Evolutionary conservation across 192 early-diverging fungal species (phyloP).

Genomic region (Helicostylum pulchrum): DNA sequence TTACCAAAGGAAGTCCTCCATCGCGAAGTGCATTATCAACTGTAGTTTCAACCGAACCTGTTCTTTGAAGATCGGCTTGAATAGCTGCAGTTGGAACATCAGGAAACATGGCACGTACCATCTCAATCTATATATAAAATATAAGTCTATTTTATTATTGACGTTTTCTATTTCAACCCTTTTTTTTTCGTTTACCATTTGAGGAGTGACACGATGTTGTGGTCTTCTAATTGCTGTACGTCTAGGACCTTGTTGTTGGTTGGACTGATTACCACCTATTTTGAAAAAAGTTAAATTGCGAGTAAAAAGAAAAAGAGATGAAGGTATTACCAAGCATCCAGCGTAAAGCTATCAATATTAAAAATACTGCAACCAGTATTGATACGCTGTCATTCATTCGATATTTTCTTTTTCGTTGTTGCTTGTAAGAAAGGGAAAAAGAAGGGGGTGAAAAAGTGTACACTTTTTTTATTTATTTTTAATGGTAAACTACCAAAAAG

Average conservation of each 20-base stretch:
- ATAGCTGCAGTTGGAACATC: conserved; percentile 74
- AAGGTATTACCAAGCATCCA: conserved; percentile 50
- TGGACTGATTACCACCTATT: conserved; percentile 14
- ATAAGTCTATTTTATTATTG: background rate
- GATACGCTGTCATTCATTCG: conserved; percentile 58
- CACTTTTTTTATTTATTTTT: no score
- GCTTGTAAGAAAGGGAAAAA: no score
- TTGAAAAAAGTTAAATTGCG: background rate
- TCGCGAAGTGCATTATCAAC: conserved; percentile 78
- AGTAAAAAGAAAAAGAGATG: background rate
- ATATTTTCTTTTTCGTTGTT: no score
- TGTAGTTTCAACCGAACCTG: conserved; percentile 79
- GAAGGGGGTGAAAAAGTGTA: no score
- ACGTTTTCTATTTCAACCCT: background rate
- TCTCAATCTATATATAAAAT: conserved; percentile 56
- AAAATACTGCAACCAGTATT: conserved; percentile 54
- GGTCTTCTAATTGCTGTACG: conserved; percentile 14
- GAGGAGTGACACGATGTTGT: conserved; percentile 30
- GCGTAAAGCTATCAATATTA: conserved; percentile 53
- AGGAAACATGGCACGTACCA: conserved; percentile 80
- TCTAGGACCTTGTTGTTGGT: conserved; percentile 8
- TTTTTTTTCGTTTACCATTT: conserved; percentile 29
- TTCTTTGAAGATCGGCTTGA: conserved; percentile 69
- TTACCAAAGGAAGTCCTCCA: conserved; percentile 57
- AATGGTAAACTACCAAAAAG: no score